Evolutionary conservation across 2,329 filamentous ascomycete species (phyloP).

Genomic region (Trichoderma sp.): DNA sequence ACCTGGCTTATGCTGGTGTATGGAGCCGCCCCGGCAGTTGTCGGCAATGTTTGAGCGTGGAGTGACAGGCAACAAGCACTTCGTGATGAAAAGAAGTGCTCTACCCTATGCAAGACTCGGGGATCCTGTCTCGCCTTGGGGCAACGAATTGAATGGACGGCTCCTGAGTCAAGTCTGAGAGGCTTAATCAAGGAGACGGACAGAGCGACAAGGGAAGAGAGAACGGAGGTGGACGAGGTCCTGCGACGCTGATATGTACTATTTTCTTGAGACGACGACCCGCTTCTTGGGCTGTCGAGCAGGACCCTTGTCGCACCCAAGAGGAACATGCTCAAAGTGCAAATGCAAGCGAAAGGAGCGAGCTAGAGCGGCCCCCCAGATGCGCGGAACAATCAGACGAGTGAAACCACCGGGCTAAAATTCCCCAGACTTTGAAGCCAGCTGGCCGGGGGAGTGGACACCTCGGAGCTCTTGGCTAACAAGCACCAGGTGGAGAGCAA

Average conservation of each 20-base stretch:
- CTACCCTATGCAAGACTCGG: background rate
- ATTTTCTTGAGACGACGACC: background rate
- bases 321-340: background rate
- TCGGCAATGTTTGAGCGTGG: background rate
- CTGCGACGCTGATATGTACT: conserved; percentile 17
- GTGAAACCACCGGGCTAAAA: background rate
- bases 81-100: background rate
- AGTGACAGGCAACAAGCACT: background rate
- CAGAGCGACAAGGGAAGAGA: background rate
- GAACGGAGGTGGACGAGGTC: background rate
- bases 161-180: background rate
- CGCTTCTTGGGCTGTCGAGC: conserved; percentile 5
- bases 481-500: background rate
- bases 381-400: background rate
- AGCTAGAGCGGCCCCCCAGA: background rate
- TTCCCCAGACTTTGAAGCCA: conserved; percentile 18
- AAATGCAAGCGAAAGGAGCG: conserved; percentile 6
- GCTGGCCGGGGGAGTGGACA: background rate
- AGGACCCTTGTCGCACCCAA: background rate
- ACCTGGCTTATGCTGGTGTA: background rate
- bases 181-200: background rate
- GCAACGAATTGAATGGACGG: background rate
- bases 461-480: background rate
- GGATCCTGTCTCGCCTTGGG: background rate
- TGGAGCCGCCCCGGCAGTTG: background rate